These are phyloP conservation scores for Aristolochia californica DNA, from an alignment of 164 flowering plant species.

Conservation along the genomic window DNA sequence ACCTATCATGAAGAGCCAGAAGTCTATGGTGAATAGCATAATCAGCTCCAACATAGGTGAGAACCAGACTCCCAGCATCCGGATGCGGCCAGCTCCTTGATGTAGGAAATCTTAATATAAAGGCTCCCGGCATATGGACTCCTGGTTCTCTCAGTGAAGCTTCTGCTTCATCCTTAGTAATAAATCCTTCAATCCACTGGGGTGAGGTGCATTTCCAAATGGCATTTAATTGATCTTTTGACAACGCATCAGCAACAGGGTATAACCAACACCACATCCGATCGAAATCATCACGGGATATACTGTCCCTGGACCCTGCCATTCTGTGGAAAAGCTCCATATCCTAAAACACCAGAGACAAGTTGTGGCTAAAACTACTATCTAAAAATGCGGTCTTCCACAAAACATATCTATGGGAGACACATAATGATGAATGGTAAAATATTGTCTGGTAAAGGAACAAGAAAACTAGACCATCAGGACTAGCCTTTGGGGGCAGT, in stretches of 20 bases:
- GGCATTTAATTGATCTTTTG: conserved; percentile 41
- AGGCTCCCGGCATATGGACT: conserved; percentile 72
- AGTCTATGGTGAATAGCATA: conserved; percentile 52
- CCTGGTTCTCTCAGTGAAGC: conserved; percentile 55
- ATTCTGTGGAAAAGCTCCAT: conserved; percentile 54
- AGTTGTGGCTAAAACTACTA: neutral
- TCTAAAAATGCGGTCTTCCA: too few species aligned
- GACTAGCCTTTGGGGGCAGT: too few species aligned
- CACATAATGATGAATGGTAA: too few species aligned
- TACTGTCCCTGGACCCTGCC: conserved; percentile 50
- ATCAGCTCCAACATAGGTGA: conserved; percentile 71
- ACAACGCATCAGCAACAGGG: conserved; percentile 71
- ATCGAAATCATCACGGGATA: conserved; percentile 65
- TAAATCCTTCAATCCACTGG: conserved; percentile 83
- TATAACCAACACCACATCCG: conserved; percentile 89
- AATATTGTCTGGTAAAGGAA: too few species aligned
- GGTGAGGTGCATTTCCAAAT: conserved; percentile 61
- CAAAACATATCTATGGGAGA: too few species aligned
- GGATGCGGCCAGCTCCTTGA: conserved; percentile 99
- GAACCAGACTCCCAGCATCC: conserved; percentile 88
- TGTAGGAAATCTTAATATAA: conserved; percentile 83
- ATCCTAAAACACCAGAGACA: conserved; percentile 37
- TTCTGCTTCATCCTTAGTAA: conserved; percentile 92
- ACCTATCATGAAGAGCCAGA: conserved; percentile 56
- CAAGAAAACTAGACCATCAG: too few species aligned